phyloP scores from a whole-genome alignment of 2,329 filamentous ascomycete species.

The Rutstroemia sp. region DNA sequence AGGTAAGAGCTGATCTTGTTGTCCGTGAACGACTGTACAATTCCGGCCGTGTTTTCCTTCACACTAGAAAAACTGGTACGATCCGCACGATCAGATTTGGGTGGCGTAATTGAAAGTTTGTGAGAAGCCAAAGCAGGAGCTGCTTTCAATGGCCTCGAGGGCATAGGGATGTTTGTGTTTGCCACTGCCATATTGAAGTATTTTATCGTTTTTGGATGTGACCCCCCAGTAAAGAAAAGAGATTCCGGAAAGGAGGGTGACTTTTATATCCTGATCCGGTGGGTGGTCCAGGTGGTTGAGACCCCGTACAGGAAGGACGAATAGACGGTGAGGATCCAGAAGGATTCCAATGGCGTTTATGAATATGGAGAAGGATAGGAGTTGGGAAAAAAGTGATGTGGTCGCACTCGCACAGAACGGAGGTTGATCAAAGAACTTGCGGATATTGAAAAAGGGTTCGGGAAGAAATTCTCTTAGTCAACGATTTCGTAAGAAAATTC shows the following conservation, averaged over 20 bases:
- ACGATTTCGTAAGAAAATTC: conserved; percentile 6
- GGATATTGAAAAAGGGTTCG: background rate
- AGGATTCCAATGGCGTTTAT: background rate
- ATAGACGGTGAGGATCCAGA: background rate
- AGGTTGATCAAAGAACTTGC: conserved; percentile 5
- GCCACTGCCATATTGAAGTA: conserved; percentile 2
- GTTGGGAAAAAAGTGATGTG: background rate
- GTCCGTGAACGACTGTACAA: conserved; percentile 56
- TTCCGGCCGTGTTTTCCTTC: conserved; percentile 25
- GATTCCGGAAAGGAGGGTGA: background rate
- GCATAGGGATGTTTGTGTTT: conserved; percentile 4
- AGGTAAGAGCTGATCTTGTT: conserved; percentile 52
- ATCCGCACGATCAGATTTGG: conserved; percentile 23
- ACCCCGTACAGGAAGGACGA: background rate
- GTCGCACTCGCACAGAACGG: conserved; percentile 6
- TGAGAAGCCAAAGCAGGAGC: conserved; percentile 3
- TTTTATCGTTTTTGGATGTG: background rate
- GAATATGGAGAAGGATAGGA: background rate
- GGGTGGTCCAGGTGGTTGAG: background rate
- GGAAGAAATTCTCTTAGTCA: conserved; percentile 8
- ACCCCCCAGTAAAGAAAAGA: too few relatives aligned
- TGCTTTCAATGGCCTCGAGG: conserved; percentile 5
- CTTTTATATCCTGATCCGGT: background rate
- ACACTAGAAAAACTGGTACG: conserved; percentile 28
- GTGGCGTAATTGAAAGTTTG: conserved; percentile 11